These are phyloP conservation scores for Symbiodinium natans DNA, from an alignment of 73 alveolate species.

Conservation along the genomic window DNA sequence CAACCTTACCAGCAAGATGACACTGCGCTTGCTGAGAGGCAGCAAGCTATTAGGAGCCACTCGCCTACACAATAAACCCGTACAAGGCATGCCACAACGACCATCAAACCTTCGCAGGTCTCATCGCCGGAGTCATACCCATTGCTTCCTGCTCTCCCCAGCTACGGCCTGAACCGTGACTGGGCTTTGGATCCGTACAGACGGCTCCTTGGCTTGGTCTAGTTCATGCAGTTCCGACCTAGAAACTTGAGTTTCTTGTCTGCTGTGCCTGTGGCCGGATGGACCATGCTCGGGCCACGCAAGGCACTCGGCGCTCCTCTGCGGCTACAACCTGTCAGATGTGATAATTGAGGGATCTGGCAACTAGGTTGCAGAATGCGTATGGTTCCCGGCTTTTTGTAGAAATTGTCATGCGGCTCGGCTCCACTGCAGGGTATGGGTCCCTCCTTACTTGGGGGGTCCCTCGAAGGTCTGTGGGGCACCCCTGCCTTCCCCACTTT, in stretches of 20 bases:
- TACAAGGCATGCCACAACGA: too few species aligned
- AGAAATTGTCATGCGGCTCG: too few species aligned
- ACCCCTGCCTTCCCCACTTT: too few species aligned
- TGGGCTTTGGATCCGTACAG: conserved; percentile 27
- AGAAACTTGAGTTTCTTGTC: not conserved
- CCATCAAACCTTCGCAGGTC: not conserved
- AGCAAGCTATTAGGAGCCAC: conserved; percentile 60
- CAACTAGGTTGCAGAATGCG: not conserved
- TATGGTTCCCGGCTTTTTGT: too few species aligned
- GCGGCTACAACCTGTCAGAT: conserved; percentile 35
- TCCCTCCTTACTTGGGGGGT: too few species aligned
- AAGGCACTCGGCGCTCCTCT: conserved; percentile 57
- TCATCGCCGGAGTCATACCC: conserved; percentile 21
- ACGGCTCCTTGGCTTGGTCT: not conserved
- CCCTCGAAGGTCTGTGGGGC: too few species aligned
- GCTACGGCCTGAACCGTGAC: conserved; percentile 78
- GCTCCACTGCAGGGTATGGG: too few species aligned
- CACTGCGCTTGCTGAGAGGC: conserved; percentile 73
- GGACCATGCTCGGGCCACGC: too few species aligned
- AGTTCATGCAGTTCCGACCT: not conserved
- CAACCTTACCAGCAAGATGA: conserved; percentile 38
- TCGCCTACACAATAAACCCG: not conserved
- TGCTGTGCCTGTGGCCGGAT: not conserved
- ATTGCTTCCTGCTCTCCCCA: conserved; percentile 56
- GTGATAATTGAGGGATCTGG: conserved; percentile 40